Conservation (phyloP, 768 basidiomycete genomes). For the Boletus speciosus region DNA sequence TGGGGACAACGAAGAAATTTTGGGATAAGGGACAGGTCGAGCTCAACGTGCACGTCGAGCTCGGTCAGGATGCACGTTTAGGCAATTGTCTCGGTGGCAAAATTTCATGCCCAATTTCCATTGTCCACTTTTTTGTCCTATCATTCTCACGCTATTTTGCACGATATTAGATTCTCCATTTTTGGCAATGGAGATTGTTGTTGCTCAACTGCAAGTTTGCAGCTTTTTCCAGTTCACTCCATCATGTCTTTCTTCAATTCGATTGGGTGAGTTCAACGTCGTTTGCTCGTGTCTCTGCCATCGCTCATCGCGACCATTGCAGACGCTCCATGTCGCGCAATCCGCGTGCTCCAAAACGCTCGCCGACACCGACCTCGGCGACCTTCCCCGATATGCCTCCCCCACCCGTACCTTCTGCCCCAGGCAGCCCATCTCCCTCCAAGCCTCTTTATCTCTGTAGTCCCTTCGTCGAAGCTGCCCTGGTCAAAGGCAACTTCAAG, state of each 20-base stretch:
- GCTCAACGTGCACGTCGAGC: slow-evolving; percentile 25
- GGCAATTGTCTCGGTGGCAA: slow-evolving; percentile 6
- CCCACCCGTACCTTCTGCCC: slow-evolving; percentile 40
- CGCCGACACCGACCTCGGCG: slow-evolving; percentile 71
- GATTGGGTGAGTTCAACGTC: slow-evolving; percentile 52
- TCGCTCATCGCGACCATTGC: slow-evolving; percentile 7
- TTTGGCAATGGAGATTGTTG: slow-evolving; percentile 6
- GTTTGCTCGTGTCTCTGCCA: neutral
- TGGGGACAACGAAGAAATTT: neutral
- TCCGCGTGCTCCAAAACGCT: slow-evolving; percentile 66
- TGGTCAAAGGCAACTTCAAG: slow-evolving; percentile 98
- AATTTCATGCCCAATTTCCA: neutral
- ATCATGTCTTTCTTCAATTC: slow-evolving; percentile 83
- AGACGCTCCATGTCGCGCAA: slow-evolving; percentile 76
- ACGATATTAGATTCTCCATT: slow-evolving; percentile 1
- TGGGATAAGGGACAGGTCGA: slow-evolving; percentile 12
- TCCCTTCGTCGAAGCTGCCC: slow-evolving; percentile 91
- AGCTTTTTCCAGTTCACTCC: neutral
- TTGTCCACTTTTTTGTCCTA: neutral
- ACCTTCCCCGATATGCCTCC: slow-evolving; percentile 48
- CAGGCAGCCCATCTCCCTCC: slow-evolving; percentile 19
- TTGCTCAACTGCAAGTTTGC: neutral
- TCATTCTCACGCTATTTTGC: slow-evolving; percentile 20
- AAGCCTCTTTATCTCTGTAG: slow-evolving; percentile 89
- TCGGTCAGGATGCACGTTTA: slow-evolving; percentile 13